phyloP scores from a whole-genome alignment of 1,284 basidiomycete genomes.

The Volvariella volvacea region DNA sequence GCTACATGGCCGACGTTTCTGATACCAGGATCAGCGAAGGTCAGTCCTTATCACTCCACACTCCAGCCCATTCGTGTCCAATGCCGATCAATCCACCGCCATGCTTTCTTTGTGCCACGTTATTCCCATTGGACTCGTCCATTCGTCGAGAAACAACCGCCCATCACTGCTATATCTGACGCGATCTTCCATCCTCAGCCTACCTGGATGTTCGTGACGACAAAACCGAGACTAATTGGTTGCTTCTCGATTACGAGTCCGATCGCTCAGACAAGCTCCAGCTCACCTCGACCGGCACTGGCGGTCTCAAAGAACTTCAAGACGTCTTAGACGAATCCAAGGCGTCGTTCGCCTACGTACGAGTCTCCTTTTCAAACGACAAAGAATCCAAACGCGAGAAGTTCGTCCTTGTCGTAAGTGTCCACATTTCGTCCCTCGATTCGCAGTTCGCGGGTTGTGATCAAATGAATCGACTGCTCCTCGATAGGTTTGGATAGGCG shows the following conservation, averaged over 20 bases:
- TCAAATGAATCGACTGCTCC: slow-evolving; percentile 1
- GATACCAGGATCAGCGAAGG: slow-evolving; percentile 76
- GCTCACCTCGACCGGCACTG: slow-evolving; percentile 72
- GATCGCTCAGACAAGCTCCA: slow-evolving; percentile 81
- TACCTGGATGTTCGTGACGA: slow-evolving; percentile 81
- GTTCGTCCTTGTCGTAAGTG: slow-evolving; percentile 73
- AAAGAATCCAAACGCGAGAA: slow-evolving; percentile 84
- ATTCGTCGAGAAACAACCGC: too few relatives aligned
- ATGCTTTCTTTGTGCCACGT: neutral
- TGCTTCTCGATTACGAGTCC: slow-evolving; percentile 82
- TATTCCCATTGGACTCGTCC: too few relatives aligned
- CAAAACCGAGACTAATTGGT: slow-evolving; percentile 81
- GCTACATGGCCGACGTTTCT: slow-evolving; percentile 75
- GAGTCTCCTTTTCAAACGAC: slow-evolving; percentile 82
- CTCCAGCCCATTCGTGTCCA: neutral
- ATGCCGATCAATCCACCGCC: neutral
- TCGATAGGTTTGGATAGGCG: slow-evolving; percentile 72
- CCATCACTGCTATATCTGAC: neutral
- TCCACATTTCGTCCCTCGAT: slow-evolving; percentile 12
- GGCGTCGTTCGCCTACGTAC: slow-evolving; percentile 79
- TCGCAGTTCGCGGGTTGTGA: slow-evolving; percentile 5
- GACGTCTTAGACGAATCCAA: slow-evolving; percentile 67
- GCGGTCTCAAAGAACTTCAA: slow-evolving; percentile 71
- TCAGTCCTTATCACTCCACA: slow-evolving; percentile 21
- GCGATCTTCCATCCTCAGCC: slow-evolving; percentile 38